Evolutionary conservation across 257 asterid species (phyloP).

Genomic region (Fraxinus americana): DNA sequence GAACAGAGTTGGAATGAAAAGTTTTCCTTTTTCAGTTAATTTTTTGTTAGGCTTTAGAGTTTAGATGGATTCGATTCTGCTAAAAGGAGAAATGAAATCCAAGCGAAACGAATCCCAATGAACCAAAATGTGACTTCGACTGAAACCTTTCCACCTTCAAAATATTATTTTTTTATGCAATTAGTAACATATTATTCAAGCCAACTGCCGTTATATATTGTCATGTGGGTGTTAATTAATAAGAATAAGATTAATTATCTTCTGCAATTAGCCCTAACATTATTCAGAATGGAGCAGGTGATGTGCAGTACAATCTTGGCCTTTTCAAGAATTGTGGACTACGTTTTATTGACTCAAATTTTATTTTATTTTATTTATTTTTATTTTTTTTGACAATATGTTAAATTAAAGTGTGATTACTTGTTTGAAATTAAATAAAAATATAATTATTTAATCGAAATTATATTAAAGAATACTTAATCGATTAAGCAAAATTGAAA

Average conservation of each 20-base stretch:
- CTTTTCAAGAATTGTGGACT: too few species aligned
- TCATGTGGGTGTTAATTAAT: neutral
- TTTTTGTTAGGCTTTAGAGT: neutral
- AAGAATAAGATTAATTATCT: neutral
- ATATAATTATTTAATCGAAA: too few species aligned
- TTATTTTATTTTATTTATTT: too few species aligned
- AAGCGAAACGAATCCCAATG: constrained; percentile 33
- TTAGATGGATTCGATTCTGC: constrained; percentile 25
- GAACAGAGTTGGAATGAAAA: neutral
- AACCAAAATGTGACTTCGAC: constrained; percentile 22
- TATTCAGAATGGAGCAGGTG: constrained; percentile 1
- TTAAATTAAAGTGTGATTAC: too few species aligned
- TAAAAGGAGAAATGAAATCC: constrained; percentile 22
- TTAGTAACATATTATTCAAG: neutral
- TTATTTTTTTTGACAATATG: too few species aligned
- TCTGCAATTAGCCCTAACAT: neutral
- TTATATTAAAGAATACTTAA: too few species aligned
- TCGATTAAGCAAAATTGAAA: too few species aligned
- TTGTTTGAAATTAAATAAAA: too few species aligned
- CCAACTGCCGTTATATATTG: neutral
- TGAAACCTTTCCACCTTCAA: constrained; percentile 10
- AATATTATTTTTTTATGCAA: neutral
- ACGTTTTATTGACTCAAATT: too few species aligned
- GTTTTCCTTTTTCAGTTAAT: constrained; percentile 25
- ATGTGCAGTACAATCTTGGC: too few species aligned